These are phyloP conservation scores for Westerdykella aurantiaca DNA, from an alignment of 2,329 filamentous ascomycete species.

Conservation along the genomic window DNA sequence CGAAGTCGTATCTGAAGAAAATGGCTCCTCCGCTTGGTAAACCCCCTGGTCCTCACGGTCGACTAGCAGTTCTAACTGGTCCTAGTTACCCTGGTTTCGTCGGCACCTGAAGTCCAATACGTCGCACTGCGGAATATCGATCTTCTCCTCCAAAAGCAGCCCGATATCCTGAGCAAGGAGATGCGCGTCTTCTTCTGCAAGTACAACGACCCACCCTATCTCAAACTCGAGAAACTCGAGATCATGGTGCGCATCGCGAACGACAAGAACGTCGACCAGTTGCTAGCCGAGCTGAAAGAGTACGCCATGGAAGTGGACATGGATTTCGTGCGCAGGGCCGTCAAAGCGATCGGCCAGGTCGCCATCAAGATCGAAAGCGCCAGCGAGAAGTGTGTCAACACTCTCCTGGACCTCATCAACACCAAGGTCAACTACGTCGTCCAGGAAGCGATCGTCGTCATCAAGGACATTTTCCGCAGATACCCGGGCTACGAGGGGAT, in stretches of 20 bases:
- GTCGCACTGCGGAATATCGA: constrained; percentile 96
- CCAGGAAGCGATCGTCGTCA: constrained; percentile 96
- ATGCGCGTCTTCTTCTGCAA: constrained; percentile 99
- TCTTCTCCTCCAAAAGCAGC: constrained; percentile 87
- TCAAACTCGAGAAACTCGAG: constrained; percentile 95
- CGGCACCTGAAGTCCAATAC: constrained; percentile 94
- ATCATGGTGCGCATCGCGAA: constrained; percentile 99
- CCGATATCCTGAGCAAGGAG: constrained; percentile 94
- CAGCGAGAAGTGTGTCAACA: constrained; percentile 92
- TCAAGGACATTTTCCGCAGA: constrained; percentile 96
- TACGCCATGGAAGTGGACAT: constrained; percentile 98
- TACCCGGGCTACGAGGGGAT: constrained; percentile 98
- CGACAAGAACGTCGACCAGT: constrained; percentile 90
- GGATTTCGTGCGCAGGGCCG: constrained; percentile 92
- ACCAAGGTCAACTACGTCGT: constrained; percentile 99
- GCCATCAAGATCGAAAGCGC: constrained; percentile 97
- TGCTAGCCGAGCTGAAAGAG: constrained; percentile 90
- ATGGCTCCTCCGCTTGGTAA: constrained; percentile 92
- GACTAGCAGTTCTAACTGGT: constrained; percentile 17
- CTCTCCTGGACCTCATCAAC: constrained; percentile 85
- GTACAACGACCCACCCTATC: constrained; percentile 96
- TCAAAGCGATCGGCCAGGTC: constrained; percentile 94
- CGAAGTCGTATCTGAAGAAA: constrained; percentile 87
- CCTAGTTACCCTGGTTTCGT: constrained; percentile 87
- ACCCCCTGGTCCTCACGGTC: constrained; percentile 17